These are phyloP conservation scores for Brassica cretica DNA, from an alignment of 345 rosid species.

Conservation along the genomic window DNA sequence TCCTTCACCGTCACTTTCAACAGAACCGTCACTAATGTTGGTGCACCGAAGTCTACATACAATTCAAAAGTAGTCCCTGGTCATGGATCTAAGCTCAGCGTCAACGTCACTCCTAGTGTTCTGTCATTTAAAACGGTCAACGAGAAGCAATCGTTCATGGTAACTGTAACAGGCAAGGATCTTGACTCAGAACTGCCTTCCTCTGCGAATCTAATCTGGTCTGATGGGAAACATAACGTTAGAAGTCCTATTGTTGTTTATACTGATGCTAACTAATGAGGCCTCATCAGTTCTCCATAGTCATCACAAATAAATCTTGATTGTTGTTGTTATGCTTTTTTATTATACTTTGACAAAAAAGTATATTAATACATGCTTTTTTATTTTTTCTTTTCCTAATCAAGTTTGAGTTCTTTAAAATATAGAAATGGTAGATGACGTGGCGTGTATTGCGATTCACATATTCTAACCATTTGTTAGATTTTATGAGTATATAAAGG, in stretches of 20 bases:
- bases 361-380: neutral
- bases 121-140: constrained; percentile 37
- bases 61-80: constrained; percentile 30
- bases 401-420: neutral
- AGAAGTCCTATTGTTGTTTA: constrained; percentile 42
- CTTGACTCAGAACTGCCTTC: constrained; percentile 13
- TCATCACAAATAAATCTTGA: neutral
- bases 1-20: constrained; percentile 25
- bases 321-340: neutral
- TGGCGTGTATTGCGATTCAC: too few species aligned
- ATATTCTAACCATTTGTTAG: too few species aligned
- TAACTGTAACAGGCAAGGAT: constrained; percentile 36
- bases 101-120: constrained; percentile 42
- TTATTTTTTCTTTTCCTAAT: too few species aligned
- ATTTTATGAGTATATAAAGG: too few species aligned
- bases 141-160: constrained; percentile 46
- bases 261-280: neutral
- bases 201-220: constrained; percentile 42
- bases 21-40: constrained; percentile 62
- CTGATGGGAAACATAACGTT: constrained; percentile 37
- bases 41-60: constrained; percentile 47
- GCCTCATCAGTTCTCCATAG: neutral
- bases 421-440: neutral
- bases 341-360: too few species aligned
- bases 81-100: neutral